Evolutionary conservation across 768 basidiomycete genomes (phyloP).

Genomic region (Termitomyces sp.): DNA sequence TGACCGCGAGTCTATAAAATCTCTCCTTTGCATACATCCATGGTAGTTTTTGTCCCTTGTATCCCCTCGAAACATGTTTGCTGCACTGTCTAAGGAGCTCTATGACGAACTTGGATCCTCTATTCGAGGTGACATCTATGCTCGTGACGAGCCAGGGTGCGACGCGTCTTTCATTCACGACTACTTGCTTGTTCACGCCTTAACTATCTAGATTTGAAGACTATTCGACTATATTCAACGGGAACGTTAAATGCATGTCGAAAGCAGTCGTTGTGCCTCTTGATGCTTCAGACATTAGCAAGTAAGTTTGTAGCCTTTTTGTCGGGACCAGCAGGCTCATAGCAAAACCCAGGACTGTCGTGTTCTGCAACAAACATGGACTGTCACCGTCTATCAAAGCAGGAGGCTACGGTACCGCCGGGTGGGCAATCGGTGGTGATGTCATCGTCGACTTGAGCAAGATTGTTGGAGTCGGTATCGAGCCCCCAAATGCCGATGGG

Average conservation of each 20-base stretch:
- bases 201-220: constrained; percentile 35
- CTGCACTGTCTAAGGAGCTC: constrained; percentile 27
- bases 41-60: background rate
- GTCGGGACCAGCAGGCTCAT: background rate
- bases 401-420: constrained; percentile 88
- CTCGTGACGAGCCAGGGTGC: constrained; percentile 38
- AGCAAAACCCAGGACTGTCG: constrained; percentile 43
- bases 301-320: constrained; percentile 38
- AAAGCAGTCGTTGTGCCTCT: constrained; percentile 67
- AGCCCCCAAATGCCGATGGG: constrained; percentile 46
- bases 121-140: constrained; percentile 44
- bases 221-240: constrained; percentile 66
- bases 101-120: constrained; percentile 40
- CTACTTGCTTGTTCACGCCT: background rate
- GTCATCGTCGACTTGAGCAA: constrained; percentile 77
- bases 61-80: constrained; percentile 4
- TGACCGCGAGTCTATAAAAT: background rate
- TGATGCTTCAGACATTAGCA: constrained; percentile 79
- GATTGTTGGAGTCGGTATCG: constrained; percentile 65
- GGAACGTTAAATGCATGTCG: constrained; percentile 57
- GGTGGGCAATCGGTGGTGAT: constrained; percentile 85
- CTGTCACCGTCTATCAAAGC: constrained; percentile 81
- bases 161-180: constrained; percentile 6
- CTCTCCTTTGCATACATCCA: constrained; percentile 2
- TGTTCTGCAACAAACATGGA: constrained; percentile 67